Base-by-base conservation (phyloP, 805 yeast species). In the Ogataea philodendri region DNA sequence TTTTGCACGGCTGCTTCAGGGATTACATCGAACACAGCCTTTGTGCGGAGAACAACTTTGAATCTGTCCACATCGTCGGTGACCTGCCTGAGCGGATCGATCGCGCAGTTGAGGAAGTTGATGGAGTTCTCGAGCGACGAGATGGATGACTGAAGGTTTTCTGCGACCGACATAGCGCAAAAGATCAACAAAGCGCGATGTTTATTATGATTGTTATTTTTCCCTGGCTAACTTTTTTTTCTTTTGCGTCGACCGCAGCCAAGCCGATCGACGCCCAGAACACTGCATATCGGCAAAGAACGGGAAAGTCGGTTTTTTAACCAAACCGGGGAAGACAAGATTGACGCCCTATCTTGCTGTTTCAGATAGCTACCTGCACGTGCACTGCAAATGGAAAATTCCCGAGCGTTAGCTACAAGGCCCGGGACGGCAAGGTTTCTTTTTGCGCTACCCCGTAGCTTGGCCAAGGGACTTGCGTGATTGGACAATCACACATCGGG, bases 1-100 rank as follows among this genome's bases (percentile, higher is more conserved):
- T 55, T 62, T 7, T 51, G 56, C 16, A 74, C 50, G 35, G 73
- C 76, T 36, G 57, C 54, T 42, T 72, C 76, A 0, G 79, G 76
- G 0, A 74, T 66, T 9, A 74, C 52, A 5, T 74, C 75, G 54
- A 72, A 75, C 15, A 73, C 72, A 22, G 69, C 62, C 26, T 60
- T 58, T 5, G 75, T 70, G 13, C 57, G 47, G n/a, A 75, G 56
- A 5, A 73, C 65, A 15, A 51, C 54, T 23, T 57, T 59, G 22
- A 71, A 51, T 6, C 74, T 45, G 2, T 63, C 49, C 11, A 66
- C 61, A 41, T 74, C 76, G 4, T 39, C 32, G 8, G 57, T 54
- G 3, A 69, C 58, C 46, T 35, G 57, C 10, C 29, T 29, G n/a
- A 48, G 35, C 2, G 49, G 49, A 17, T 41, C 39, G 7, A 41